These are phyloP conservation scores for Cystoisospora suis DNA, from an alignment of 169 alveolate genomes.

Conservation along the genomic window DNA sequence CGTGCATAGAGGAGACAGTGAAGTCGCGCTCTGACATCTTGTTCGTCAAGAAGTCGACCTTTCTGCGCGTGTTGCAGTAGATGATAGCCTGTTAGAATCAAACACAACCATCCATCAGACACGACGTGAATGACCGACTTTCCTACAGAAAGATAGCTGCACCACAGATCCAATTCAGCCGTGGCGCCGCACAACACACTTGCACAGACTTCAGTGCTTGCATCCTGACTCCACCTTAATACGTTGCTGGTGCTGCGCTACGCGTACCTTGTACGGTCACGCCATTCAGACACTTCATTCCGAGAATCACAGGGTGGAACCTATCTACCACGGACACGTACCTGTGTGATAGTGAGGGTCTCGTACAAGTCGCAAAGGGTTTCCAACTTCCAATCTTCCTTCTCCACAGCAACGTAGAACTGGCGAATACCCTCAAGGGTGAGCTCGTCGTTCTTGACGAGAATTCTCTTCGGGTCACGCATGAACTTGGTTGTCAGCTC, in stretches of 20 bases:
- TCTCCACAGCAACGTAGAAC: slow-evolving; percentile 96
- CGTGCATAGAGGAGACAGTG: slow-evolving; percentile 97
- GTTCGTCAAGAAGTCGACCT: slow-evolving; percentile 93
- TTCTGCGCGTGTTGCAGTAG: slow-evolving; percentile 97
- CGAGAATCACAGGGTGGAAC: too few relatives aligned
- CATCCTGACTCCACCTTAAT: too few relatives aligned
- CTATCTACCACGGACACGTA: neutral
- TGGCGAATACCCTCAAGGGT: slow-evolving; percentile 98
- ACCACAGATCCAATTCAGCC: too few relatives aligned
- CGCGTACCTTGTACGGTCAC: too few relatives aligned
- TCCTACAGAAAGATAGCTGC: too few relatives aligned
- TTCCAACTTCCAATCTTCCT: slow-evolving; percentile 96
- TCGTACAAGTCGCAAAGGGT: slow-evolving; percentile 95
- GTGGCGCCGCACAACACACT: too few relatives aligned
- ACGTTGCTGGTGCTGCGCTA: too few relatives aligned
- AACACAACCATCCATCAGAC: too few relatives aligned
- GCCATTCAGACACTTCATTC: too few relatives aligned
- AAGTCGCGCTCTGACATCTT: slow-evolving; percentile 95
- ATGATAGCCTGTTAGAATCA: slow-evolving; percentile 91
- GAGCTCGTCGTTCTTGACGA: slow-evolving; percentile 97
- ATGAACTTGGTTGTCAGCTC: slow-evolving; percentile 95
- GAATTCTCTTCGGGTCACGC: slow-evolving; percentile 96
- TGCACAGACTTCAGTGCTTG: too few relatives aligned
- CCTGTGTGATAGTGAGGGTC: slow-evolving; percentile 94
- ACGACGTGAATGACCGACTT: too few relatives aligned